phyloP scores from a whole-genome alignment of 306 rosid genomes.

The Quercus glauca region DNA sequence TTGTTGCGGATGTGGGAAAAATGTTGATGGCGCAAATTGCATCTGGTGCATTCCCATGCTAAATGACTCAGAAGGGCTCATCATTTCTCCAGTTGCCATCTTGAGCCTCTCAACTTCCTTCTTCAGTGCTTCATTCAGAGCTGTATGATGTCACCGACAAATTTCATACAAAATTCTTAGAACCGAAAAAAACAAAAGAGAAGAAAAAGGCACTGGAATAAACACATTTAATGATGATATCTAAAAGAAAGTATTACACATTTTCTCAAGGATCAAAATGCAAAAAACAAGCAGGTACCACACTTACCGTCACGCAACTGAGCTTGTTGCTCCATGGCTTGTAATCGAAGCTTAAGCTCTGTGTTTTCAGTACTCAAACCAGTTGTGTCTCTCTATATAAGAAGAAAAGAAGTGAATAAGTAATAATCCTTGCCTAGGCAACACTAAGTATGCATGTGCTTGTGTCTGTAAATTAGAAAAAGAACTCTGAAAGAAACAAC shows the following conservation, averaged over 20 bases:
- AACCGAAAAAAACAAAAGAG: no score
- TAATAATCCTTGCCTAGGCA: conserved; percentile 11
- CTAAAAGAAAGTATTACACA: conserved; percentile 3
- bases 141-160: conserved; percentile 41
- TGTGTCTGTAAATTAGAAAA: neutral
- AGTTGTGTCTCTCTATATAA: conserved; percentile 75
- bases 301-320: conserved; percentile 87
- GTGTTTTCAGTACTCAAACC: conserved; percentile 86
- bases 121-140: conserved; percentile 85
- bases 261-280: conserved; percentile 4
- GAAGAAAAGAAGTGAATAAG: conserved; percentile 15
- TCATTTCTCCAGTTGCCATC: conserved; percentile 83
- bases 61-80: conserved; percentile 71
- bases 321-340: conserved; percentile 99
- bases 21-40: conserved; percentile 53
- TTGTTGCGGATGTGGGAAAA: conserved; percentile 64
- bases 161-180: conserved; percentile 2
- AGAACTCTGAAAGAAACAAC: neutral
- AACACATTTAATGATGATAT: neutral
- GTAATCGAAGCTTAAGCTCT: conserved; percentile 91
- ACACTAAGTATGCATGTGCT: neutral
- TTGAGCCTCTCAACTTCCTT: conserved; percentile 97
- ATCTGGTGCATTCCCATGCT: conserved; percentile 83
- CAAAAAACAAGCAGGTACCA: neutral
- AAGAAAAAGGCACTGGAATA: neutral